A percentile compares a stretch with the other conserved stretches of the same genome.
Conservation (phyloP, 208 protist genomes). For the Trypanosoma cruzi region DNA sequence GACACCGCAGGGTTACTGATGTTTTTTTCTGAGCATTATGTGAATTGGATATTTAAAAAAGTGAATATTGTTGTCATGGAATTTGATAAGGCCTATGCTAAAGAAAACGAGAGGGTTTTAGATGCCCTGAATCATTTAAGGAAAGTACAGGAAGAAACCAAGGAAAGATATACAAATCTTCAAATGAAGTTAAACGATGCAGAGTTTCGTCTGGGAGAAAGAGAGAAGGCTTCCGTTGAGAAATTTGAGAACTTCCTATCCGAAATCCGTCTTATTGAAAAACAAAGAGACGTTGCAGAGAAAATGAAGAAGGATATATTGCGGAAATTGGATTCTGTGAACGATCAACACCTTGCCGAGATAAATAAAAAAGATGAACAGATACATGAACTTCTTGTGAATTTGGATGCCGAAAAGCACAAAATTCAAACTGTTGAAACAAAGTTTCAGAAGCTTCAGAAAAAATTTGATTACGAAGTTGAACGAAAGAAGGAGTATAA, state of each 20-base stretch:
- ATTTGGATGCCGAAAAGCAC: slow-evolving; percentile 27
- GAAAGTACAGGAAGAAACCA: background rate
- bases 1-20: background rate
- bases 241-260: slow-evolving; percentile 6
- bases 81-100: slow-evolving; percentile 2
- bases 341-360: slow-evolving; percentile 1
- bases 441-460: slow-evolving; percentile 46
- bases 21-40: slow-evolving; percentile 5
- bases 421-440: slow-evolving; percentile 20
- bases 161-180: slow-evolving; percentile 15
- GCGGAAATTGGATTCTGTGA: slow-evolving; percentile 9
- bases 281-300: slow-evolving; percentile 6
- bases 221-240: slow-evolving; percentile 7
- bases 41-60: slow-evolving; percentile 19
- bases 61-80: slow-evolving; percentile 4
- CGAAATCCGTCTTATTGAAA: slow-evolving; percentile 17
- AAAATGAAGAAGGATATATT: slow-evolving; percentile 14
- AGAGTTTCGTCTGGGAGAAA: background rate
- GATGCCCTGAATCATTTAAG: slow-evolving; percentile 3
- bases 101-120: slow-evolving; percentile 4
- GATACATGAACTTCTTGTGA: slow-evolving; percentile 19
- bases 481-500: slow-evolving; percentile 83
- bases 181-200: background rate
- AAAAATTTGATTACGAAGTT: slow-evolving; percentile 66
- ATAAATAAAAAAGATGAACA: slow-evolving; percentile 1